Evolutionary conservation across 2,329 filamentous ascomycete species (phyloP).

Genomic region (Botryotinia narcissicola): DNA sequence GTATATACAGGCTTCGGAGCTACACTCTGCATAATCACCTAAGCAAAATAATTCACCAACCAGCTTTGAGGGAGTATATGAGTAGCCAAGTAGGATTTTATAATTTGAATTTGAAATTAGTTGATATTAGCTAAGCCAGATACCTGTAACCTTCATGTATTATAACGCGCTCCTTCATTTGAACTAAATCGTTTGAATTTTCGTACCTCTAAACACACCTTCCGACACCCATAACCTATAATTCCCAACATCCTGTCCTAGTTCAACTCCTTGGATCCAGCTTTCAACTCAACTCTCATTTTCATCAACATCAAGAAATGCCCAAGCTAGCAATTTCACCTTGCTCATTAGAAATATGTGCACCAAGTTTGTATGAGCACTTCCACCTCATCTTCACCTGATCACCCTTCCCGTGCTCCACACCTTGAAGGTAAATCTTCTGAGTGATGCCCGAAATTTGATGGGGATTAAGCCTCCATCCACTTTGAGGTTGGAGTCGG

Average conservation of each 20-base stretch:
- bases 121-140: background rate
- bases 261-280: background rate
- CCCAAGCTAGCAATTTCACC: conserved; percentile 80
- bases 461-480: conserved; percentile 67
- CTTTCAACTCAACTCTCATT: background rate
- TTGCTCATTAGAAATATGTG: conserved; percentile 69
- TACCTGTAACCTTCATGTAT: background rate
- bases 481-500: conserved; percentile 80
- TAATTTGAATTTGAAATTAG: background rate
- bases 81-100: background rate
- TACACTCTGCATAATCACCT: background rate
- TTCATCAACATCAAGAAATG: conserved; percentile 58
- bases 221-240: background rate
- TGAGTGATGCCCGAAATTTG: conserved; percentile 77
- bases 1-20: background rate
- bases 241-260: background rate
- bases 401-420: conserved; percentile 67
- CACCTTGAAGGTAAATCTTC: conserved; percentile 72
- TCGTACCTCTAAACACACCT: conserved; percentile 2
- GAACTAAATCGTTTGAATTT: conserved; percentile 9
- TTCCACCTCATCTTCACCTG: conserved; percentile 90
- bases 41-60: too few species aligned
- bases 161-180: background rate
- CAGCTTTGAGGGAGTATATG: background rate
- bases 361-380: conserved; percentile 71